Evolutionary conservation across 192 early-diverging fungal genomes (phyloP).

Genomic region (Coemansia sp.): DNA sequence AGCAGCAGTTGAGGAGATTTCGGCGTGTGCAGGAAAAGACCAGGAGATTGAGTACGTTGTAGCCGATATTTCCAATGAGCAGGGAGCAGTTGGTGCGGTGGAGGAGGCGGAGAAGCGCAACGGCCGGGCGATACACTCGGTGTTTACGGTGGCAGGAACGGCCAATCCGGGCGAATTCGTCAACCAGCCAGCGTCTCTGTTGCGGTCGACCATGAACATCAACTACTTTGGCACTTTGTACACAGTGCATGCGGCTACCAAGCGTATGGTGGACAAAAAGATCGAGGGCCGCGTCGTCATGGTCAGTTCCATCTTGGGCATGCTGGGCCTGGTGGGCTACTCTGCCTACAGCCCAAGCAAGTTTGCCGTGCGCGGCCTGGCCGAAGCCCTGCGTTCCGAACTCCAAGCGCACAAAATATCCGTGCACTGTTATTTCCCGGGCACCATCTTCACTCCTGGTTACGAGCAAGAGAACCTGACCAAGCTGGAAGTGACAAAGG

Average conservation of each 20-base stretch:
- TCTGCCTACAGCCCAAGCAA: conserved; percentile 69
- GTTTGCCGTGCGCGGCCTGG: conserved; percentile 70
- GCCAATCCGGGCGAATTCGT: conserved; percentile 65
- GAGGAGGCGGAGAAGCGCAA: conserved; percentile 57
- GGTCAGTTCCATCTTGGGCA: conserved; percentile 66
- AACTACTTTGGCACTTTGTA: conserved; percentile 71
- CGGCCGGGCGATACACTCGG: conserved; percentile 56
- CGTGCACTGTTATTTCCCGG: conserved; percentile 72
- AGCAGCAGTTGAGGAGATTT: conserved; percentile 61
- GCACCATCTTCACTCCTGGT: conserved; percentile 69
- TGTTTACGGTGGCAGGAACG: conserved; percentile 38
- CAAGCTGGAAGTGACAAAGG: conserved; percentile 67
- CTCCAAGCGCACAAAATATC: conserved; percentile 62
- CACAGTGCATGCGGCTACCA: conserved; percentile 64
- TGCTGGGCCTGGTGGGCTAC: conserved; percentile 71
- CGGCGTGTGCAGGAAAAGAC: conserved; percentile 33
- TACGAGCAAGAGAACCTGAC: conserved; percentile 71
- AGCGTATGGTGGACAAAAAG: conserved; percentile 60
- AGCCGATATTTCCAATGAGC: conserved; percentile 62
- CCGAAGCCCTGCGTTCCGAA: conserved; percentile 68
- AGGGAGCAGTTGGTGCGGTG: conserved; percentile 58
- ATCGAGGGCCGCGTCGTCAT: conserved; percentile 66
- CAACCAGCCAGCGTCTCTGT: conserved; percentile 59
- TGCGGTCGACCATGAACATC: conserved; percentile 59
- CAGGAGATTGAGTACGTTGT: conserved; percentile 55